Evolutionary conservation across 2,329 filamentous ascomycete genomes (phyloP), one percentile per base, ranked within the genome.

Genomic region (Sarocladiaceae sp.): DNA sequence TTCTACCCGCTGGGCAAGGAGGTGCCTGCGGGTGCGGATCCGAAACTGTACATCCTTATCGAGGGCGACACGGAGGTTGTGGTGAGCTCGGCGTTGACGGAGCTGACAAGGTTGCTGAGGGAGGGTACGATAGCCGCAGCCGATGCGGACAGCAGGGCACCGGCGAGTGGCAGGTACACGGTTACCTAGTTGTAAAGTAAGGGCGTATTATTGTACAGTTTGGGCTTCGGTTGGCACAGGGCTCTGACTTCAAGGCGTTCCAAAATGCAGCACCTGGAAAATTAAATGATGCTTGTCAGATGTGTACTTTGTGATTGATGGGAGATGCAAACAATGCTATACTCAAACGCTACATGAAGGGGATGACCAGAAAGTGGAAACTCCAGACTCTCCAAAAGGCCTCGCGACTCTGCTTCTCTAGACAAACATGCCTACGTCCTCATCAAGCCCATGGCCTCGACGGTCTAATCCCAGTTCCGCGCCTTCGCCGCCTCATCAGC

Each of bases 11-110:
- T 80, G 2, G 90, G 89, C 52, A 95, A 95, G 61, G 83, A 88
- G 52, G 88, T 88, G 2, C 79, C 74, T 6, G 64, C 83, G 0
- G 82, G 79, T 27, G 85, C 83, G 45, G 82, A 89, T 53, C 85
- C 93, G n/a, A 97, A 97, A 71, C 70, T 98, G 55, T 98, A 97
- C 62, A 96, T 98, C 57, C 76, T 98, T 48, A 94, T 98, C 46
- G 93, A 98, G 62, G 93, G 93, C 33, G 93, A 98, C 58, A 97
- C 93, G 0, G 93, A 98, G 65, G 73, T 95, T 44, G 83, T 89
- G 24, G 93, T 98, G 21, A 87, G 86, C 43, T 85, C 87, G 56
- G 93, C 93, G 2, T 88, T 98, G 78, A 80, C 82, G 53, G 90
- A 97, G 66, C 74, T 98, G 52, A 91, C 89, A 59, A 79, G 90